These are phyloP conservation scores for Neckera pumila DNA, from an alignment of 225 moss, liverwort and hornwort genomes.

Conservation along the genomic window DNA sequence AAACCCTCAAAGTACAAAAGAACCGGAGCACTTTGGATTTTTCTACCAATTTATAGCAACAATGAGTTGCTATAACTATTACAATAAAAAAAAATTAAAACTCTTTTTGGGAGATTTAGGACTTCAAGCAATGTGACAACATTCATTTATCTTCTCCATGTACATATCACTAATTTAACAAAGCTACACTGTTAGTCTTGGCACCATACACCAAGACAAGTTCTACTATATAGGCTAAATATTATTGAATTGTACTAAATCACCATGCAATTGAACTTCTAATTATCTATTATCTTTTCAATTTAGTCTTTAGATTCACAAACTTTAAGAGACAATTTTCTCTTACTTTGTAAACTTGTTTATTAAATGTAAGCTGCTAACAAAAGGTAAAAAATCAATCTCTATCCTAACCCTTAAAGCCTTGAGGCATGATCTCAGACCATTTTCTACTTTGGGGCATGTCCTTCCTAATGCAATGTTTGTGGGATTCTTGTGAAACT, in stretches of 20 bases:
- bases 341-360: accelerated
- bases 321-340: accelerated
- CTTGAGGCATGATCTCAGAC: not conserved
- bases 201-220: no score
- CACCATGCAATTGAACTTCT: no score
- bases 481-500: not conserved
- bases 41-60: no score
- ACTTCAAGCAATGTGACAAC: not conserved
- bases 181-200: no score
- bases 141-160: not conserved
- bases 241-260: not conserved
- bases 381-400: not conserved
- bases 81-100: not conserved
- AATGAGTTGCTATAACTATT: not conserved
- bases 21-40: no score
- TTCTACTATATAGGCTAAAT: no score
- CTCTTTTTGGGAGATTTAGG: accelerated
- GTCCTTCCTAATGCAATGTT: accelerated
- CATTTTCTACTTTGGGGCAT: not conserved
- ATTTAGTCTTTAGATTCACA: not conserved
- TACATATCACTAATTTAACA: no score
- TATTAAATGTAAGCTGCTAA: accelerated
- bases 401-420: no score
- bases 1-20: no score
- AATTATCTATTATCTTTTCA: not conserved